Conservation (phyloP, 1,139 yeast species). For the Yamadazyma jaroonii region DNA sequence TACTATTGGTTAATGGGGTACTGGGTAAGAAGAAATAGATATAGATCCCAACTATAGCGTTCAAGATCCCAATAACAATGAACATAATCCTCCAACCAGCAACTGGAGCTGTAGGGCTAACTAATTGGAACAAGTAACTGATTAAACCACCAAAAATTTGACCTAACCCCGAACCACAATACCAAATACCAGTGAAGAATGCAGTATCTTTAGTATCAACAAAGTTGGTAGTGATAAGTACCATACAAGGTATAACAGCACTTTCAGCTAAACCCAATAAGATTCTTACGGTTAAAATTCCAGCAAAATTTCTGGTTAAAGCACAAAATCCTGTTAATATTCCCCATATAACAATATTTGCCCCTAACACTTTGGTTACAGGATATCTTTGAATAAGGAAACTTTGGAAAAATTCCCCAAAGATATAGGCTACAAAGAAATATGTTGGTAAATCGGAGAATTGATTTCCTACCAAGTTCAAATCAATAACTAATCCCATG, state of each 20-base stretch:
- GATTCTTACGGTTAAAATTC: conserved; percentile 33
- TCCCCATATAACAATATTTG: conserved; percentile 40
- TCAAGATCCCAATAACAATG: conserved; percentile 33
- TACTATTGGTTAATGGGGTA: conserved; percentile 22
- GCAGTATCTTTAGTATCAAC: conserved; percentile 38
- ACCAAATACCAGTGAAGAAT: conserved; percentile 35
- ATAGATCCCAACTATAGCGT: conserved; percentile 27
- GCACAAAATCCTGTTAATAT: conserved; percentile 31
- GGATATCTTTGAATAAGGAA: conserved; percentile 33
- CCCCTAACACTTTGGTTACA: conserved; percentile 34
- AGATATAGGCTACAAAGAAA: conserved; percentile 43
- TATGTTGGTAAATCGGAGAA: conserved; percentile 41
- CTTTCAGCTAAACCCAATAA: conserved; percentile 38
- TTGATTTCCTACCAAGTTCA: conserved; percentile 27
- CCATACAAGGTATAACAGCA: conserved; percentile 43
- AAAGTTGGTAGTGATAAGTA: conserved; percentile 39
- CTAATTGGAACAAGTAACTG: conserved; percentile 38
- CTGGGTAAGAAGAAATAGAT: conserved; percentile 27
- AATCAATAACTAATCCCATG: conserved; percentile 40
- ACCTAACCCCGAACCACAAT: conserved; percentile 37
- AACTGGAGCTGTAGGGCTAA: conserved; percentile 20
- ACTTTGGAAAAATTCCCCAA: conserved; percentile 44
- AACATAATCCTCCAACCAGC: conserved; percentile 36
- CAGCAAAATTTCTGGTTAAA: conserved; percentile 27
- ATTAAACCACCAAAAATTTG: conserved; percentile 39